Evolutionary conservation across 345 rosid genomes (phyloP), one percentile per base, ranked within the genome.

Genomic region (Nephelium lappaceum): DNA sequence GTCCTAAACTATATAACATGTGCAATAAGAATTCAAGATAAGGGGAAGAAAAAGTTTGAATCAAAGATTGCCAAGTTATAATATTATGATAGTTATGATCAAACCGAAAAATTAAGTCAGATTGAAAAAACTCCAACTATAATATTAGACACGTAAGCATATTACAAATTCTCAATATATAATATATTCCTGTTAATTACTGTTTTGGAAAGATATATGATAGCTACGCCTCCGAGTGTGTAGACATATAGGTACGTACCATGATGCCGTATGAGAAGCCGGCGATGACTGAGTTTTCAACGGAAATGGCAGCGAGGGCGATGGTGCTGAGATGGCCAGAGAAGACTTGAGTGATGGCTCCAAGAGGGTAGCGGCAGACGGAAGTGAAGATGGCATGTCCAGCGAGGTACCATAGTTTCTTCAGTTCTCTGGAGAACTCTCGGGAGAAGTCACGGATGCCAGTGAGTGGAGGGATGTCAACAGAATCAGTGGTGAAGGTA

Each of bases 311-410:
- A 5, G 94, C 97, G 19, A 93, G 96, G 60, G 83, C 86, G 16
- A 91, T 75, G 69, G 92, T 89, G 75, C 96, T 81, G 67, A 94
- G 83, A 12, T 91, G 98, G 38, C 97, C 97, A 49, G 97, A 78
- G 60, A 90, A 87, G 73, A 89, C 85, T 65, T 90, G 97, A 77
- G 95, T 90, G 80, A 86, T 10, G 67, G 98, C 98, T 10, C 96
- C 97, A 18, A 94, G 95, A 18, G 96, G 89, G 85, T 94, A 94
- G 47, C 88, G 91, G 73, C 84, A 88, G 21, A 93, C 1, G 60
- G 90, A 79, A 51, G 98, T 93, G 90, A 93, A 94, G 78, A 94
- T 90, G 81, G 98, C 97, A 0, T 97, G 97, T 25, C 92, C 96
- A 1, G 98, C 98, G 0, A 94, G 85, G 85, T 74, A 89, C 98